These are phyloP conservation scores for Pseudocercospora crystallina DNA, from an alignment of 2,329 filamentous ascomycete species.

Conservation along the genomic window DNA sequence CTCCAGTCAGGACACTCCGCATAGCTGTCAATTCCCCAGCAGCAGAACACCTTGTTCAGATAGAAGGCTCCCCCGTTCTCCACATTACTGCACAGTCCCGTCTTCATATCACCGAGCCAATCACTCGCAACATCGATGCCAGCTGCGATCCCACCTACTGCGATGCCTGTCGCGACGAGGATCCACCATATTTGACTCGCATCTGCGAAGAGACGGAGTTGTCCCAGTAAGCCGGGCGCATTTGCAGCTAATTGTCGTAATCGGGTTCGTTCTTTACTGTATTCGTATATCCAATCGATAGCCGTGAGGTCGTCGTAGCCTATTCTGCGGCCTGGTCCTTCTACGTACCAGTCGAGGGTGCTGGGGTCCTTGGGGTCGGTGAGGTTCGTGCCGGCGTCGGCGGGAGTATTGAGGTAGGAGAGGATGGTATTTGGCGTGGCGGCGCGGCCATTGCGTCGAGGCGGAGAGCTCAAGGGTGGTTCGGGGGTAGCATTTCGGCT, in stretches of 20 bases:
- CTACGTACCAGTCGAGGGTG: slow-evolving; percentile 77
- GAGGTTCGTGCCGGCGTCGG: slow-evolving; percentile 38
- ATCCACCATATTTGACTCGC: slow-evolving; percentile 90
- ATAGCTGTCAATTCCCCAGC: slow-evolving; percentile 79
- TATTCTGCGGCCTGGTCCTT: slow-evolving; percentile 83
- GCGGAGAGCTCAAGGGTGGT: slow-evolving; percentile 28
- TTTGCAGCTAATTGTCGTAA: slow-evolving; percentile 72
- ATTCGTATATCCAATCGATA: slow-evolving; percentile 99
- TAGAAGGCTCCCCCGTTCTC: slow-evolving; percentile 81
- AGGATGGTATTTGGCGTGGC: slow-evolving; percentile 41
- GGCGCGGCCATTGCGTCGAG: slow-evolving; percentile 27
- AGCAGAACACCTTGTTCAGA: slow-evolving; percentile 87
- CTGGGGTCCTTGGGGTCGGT: slow-evolving; percentile 45
- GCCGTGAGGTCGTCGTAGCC: slow-evolving; percentile 95
- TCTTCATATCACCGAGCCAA: slow-evolving; percentile 91
- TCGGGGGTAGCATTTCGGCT: slow-evolving; percentile 33
- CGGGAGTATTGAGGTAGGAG: slow-evolving; percentile 42
- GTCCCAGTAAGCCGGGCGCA: slow-evolving; percentile 69
- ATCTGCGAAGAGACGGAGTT: slow-evolving; percentile 72
- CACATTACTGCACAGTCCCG: slow-evolving; percentile 77
- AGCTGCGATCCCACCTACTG: slow-evolving; percentile 81
- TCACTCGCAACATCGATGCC: slow-evolving; percentile 86
- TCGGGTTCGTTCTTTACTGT: slow-evolving; percentile 90
- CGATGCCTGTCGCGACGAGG: slow-evolving; percentile 78
- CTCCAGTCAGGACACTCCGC: slow-evolving; percentile 85